phyloP scores from a whole-genome alignment of 306 rosid genomes.

The Gastrolobium villosum region DNA sequence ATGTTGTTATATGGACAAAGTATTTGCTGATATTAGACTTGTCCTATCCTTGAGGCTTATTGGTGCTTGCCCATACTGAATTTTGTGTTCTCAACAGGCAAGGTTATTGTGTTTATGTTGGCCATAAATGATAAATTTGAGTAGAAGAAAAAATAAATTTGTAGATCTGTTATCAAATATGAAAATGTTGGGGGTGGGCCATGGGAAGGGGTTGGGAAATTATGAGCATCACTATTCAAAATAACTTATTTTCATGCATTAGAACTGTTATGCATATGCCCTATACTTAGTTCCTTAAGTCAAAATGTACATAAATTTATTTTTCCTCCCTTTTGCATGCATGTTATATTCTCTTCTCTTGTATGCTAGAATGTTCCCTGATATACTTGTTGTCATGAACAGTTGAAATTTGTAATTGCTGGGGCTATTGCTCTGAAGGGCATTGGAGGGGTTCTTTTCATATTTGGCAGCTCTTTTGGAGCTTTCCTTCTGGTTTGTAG shows the following conservation, averaged over 20 bases:
- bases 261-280: neutral
- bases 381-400: conserved; percentile 41
- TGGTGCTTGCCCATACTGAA: neutral
- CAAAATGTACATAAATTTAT: neutral
- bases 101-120: conserved; percentile 8
- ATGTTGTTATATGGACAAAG: neutral
- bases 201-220: neutral
- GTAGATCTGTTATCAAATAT: neutral
- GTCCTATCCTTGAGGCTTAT: neutral
- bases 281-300: conserved; percentile 5
- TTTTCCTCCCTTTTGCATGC: conserved; percentile 19
- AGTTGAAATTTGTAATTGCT: conserved; percentile 54
- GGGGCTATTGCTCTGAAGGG: conserved; percentile 66
- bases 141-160: neutral
- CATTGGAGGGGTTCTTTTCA: conserved; percentile 64
- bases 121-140: neutral
- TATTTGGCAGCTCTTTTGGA: conserved; percentile 60
- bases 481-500: conserved; percentile 66
- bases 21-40: neutral
- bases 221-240: neutral
- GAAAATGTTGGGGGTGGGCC: neutral
- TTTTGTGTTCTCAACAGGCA: conserved; percentile 8
- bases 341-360: neutral
- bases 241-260: conserved; percentile 2
- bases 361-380: conserved; percentile 27